phyloP scores from a whole-genome alignment of 106 monocot genomes.

The Dendrobium officinale region DNA sequence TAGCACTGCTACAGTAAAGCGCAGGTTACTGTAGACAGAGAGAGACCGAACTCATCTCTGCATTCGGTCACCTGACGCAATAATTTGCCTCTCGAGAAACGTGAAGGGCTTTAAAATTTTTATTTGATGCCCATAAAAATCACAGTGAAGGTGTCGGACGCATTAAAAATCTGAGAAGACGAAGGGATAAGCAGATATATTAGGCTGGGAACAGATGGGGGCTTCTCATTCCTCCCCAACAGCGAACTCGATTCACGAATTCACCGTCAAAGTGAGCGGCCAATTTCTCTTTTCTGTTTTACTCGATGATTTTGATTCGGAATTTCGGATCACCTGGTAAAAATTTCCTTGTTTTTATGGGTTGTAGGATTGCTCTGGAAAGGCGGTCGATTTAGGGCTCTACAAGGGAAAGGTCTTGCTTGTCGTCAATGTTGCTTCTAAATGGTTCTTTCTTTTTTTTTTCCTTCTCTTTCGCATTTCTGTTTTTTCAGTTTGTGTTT shows the following conservation, averaged over 20 bases:
- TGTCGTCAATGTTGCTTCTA: constrained; percentile 71
- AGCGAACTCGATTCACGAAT: constrained; percentile 60
- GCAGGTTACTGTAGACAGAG: too few species aligned
- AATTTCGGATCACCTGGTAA: neutral
- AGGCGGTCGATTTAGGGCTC: constrained; percentile 40
- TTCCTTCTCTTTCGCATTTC: neutral
- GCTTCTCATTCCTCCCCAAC: constrained; percentile 31
- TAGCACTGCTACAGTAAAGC: too few species aligned
- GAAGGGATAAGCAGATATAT: neutral
- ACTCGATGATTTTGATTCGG: neutral
- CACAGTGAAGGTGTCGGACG: neutral
- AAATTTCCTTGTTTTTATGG: neutral
- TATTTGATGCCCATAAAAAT: neutral
- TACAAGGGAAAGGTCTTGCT: constrained; percentile 71
- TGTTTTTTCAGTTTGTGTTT: neutral
- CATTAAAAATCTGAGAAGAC: neutral
- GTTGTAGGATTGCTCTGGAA: constrained; percentile 51
- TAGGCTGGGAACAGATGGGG: constrained; percentile 33
- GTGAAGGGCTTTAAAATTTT: too few species aligned
- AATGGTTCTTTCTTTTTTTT: constrained; percentile 45
- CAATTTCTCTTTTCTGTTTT: neutral
- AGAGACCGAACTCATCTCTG: too few species aligned
- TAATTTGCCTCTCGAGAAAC: too few species aligned
- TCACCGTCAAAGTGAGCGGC: constrained; percentile 57
- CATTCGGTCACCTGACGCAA: too few species aligned